These are phyloP conservation scores for Melaleuca alternifolia DNA, from an alignment of 345 rosid species.

Conservation along the genomic window DNA sequence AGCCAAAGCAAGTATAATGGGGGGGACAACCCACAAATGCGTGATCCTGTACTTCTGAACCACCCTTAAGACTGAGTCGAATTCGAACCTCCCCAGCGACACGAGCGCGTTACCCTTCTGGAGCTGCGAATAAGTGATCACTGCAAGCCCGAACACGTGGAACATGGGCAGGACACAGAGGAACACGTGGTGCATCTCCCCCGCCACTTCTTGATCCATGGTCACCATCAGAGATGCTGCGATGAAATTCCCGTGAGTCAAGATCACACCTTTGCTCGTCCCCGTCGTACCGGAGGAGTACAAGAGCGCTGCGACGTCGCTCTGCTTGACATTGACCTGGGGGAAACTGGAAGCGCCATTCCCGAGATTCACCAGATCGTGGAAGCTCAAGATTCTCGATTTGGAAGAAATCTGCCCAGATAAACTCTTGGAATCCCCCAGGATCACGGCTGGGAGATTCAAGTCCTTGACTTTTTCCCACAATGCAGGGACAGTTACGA, in stretches of 20 bases:
- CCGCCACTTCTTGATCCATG: slow-evolving; percentile 42
- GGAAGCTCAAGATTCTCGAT: slow-evolving; percentile 24
- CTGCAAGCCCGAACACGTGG: slow-evolving; percentile 69
- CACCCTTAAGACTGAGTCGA: slow-evolving; percentile 36
- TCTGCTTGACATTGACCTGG: slow-evolving; percentile 28
- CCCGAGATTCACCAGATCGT: slow-evolving; percentile 36
- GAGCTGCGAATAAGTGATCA: slow-evolving; percentile 42
- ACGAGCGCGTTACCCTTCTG: slow-evolving; percentile 51
- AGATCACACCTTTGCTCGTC: slow-evolving; percentile 68
- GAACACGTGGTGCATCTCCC: slow-evolving; percentile 36
- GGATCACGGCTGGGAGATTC: slow-evolving; percentile 43
- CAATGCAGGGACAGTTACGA: slow-evolving; percentile 49
- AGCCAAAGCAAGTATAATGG: slow-evolving; percentile 71
- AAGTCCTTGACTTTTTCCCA: slow-evolving; percentile 52
- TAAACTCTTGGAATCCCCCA: slow-evolving; percentile 41
- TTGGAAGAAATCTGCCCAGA: neutral
- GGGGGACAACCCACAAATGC: slow-evolving; percentile 81
- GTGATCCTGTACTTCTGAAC: slow-evolving; percentile 57
- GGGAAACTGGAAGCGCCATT: slow-evolving; percentile 39
- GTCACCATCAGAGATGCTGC: slow-evolving; percentile 43
- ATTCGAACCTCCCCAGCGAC: slow-evolving; percentile 62
- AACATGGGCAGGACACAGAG: slow-evolving; percentile 83
- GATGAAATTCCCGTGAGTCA: slow-evolving; percentile 73
- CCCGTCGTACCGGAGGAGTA: slow-evolving; percentile 96
- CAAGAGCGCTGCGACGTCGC: slow-evolving; percentile 53